A percentile compares a stretch with the other conserved stretches of the same genome.
These are phyloP conservation scores for Xylaria palmicola DNA, from an alignment of 495 filamentous ascomycete species.

Conservation along the genomic window DNA sequence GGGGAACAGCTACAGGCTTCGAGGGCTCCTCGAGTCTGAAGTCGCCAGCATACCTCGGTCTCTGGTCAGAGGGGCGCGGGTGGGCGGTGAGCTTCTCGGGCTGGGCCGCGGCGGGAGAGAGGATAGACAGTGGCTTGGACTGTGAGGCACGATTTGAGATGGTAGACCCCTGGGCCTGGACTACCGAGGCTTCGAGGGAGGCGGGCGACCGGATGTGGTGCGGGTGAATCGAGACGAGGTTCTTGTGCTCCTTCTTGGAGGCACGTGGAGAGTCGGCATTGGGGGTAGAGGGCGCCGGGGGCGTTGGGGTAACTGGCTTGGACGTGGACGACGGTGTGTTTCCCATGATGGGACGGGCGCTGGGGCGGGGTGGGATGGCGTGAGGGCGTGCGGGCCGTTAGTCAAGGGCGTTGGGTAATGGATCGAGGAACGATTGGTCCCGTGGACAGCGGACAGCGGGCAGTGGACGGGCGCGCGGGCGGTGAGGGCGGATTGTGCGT, in stretches of 20 bases:
- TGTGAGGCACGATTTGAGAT: constrained; percentile 41
- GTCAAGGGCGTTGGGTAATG: background rate
- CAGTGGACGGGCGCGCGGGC: constrained; percentile 6
- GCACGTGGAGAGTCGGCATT: constrained; percentile 37
- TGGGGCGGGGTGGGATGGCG: constrained; percentile 9
- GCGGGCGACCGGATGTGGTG: constrained; percentile 42
- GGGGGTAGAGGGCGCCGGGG: constrained; percentile 27
- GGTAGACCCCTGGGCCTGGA: constrained; percentile 53
- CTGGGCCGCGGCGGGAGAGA: constrained; percentile 32
- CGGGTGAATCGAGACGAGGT: constrained; percentile 28
- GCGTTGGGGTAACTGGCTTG: constrained; percentile 32
- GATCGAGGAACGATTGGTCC: background rate
- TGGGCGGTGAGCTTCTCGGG: constrained; percentile 14
- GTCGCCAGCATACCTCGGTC: constrained; percentile 31
- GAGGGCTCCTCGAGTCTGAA: constrained; percentile 37
- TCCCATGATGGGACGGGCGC: constrained; percentile 34
- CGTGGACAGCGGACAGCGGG: background rate
- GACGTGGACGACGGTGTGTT: constrained; percentile 42
- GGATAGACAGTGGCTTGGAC: constrained; percentile 37
- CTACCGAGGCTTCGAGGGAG: constrained; percentile 52
- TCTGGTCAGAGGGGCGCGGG: constrained; percentile 26
- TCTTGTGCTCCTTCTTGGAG: constrained; percentile 35
- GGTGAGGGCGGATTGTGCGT: constrained; percentile 15
- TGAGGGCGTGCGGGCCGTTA: constrained; percentile 7
- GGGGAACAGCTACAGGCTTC: constrained; percentile 55